These are phyloP conservation scores for Yarrowia sp. DNA, from an alignment of 805 yeast genomes.

Conservation along the genomic window DNA sequence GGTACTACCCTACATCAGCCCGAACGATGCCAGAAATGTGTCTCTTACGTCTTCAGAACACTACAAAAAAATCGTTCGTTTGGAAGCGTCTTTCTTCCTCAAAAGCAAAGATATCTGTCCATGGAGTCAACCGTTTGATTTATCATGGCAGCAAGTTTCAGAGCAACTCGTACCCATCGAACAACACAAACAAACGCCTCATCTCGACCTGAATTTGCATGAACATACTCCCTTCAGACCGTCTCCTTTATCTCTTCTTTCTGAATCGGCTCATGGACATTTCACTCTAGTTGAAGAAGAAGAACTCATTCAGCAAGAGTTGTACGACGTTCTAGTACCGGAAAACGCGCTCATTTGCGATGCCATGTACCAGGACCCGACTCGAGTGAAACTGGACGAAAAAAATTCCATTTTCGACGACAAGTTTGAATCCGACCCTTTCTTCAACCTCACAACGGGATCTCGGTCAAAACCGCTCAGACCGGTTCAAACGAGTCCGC, in stretches of 20 bases:
- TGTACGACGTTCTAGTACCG: not conserved
- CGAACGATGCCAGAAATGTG: not conserved
- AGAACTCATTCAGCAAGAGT: not conserved
- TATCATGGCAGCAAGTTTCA: not conserved
- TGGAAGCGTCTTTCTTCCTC: not conserved
- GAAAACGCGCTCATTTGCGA: not conserved
- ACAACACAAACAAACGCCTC: not conserved
- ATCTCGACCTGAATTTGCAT: constrained; percentile 7
- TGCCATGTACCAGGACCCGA: not conserved
- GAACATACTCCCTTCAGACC: constrained; percentile 1
- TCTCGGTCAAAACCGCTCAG: not conserved
- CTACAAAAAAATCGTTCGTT: not conserved
- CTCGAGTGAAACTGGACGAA: not conserved
- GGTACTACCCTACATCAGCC: not conserved
- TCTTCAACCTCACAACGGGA: not conserved
- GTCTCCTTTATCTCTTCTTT: not conserved
- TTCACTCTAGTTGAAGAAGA: constrained; percentile 1
- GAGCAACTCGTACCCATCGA: not conserved
- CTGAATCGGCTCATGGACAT: not conserved
- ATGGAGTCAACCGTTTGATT: constrained; percentile 4
- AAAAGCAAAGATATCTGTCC: constrained; percentile 5
- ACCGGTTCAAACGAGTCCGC: not conserved
- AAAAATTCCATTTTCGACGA: not conserved
- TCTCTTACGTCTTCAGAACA: not conserved
- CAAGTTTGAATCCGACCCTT: not conserved